Base-by-base conservation (phyloP, 768 basidiomycete species). In the Mycena metata region DNA sequence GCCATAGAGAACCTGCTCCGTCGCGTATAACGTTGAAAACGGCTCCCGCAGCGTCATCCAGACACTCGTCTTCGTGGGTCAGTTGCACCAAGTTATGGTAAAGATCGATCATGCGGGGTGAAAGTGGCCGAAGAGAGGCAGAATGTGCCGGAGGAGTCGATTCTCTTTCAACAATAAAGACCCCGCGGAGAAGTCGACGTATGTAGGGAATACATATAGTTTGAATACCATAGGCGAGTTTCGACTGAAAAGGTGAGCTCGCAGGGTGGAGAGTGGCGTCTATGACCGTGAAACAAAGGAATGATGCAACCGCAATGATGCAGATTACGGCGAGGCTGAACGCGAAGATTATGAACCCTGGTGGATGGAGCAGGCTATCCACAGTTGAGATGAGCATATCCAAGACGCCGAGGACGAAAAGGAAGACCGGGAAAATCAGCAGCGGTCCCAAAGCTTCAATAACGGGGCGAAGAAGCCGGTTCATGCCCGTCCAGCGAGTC, bases 11-110 rank as follows among this genome's bases (percentile, higher is more conserved):
- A 15, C 26, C 49, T 33, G 65, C 1, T 9, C 50, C 23, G 35
- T 60, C n/a, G 39, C 39, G 39, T 39, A 66, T n/a, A 12, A 65
- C 61, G 30, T 63, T 36, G 3, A 65, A 41, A 12, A 73, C 41
- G 1, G 72, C 67, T 4, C 64, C 68, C 0, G 70, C 55, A 2
- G 72, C 66, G 5, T 47, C 42, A 26, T 73, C 67, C 23, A 73
- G 56, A 8, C 54, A n/a, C 13, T 69, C 47, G 46, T 73, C 72
- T 16, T 73, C 70, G 41, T 64, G 64, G 2, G 72, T 73, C 10
- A 19, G 30, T 43, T 73, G 70, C 0, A 73, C 41, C 0, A 69
- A 55, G 2, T 64, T 26, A 43, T 73, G 72, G 60, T 54, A 45
- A 30, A 62, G 17, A 33, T 39, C 9, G 11, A 39, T 39, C 15